Base-by-base conservation (phyloP, 768 basidiomycete species). In the Dacryopinax spathularia region DNA sequence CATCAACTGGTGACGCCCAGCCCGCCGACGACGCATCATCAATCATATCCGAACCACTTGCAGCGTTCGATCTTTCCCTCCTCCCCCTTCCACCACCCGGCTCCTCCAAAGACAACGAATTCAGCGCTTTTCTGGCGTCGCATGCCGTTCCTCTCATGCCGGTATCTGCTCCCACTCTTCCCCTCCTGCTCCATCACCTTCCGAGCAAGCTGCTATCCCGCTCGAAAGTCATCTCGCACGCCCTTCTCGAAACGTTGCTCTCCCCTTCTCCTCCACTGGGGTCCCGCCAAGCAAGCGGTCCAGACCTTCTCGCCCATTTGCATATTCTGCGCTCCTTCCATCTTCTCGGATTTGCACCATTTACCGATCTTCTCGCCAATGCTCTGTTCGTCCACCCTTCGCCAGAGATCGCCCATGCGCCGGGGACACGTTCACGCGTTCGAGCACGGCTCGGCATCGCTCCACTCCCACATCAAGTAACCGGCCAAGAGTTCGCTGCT, bases 211-310 rank as follows among this genome's bases (percentile, higher is more conserved):
- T 88, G 9, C 71, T 80, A n/a, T 71, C 76, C 18, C 86, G 87
- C 66, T 82, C 82, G n/a, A 76, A 80, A 39, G 77, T 76, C 6
- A 79, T 94, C 60, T 88, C 89, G 0, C 75, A 77, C 10, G 80
- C 86, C 9, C 79, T 93, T 2, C 78, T 94, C 12, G 75, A 77
- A 0, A 76, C 88, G 7, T 84, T 92, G 71, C 77, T 92, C 10
- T 77, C 82, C 13, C 79, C 83, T 0, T 73, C 80, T 1, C 66
- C 68, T 4, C 79, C 80, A n/a, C 82, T 91, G 60, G 83, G 85
- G 67, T 76, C 92, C 35, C 81, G 79, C 37, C 83, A 87, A 20
- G 87, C n/a, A n/a, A n/a, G 87, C 2, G 91, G 89, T 68, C 79
- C 92, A 60, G 77, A 91, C 16, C 75, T 92, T 48, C 83, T 86